Evolutionary conservation across 2,329 filamentous ascomycete genomes (phyloP).

Genomic region (Xylariaceae sp.): DNA sequence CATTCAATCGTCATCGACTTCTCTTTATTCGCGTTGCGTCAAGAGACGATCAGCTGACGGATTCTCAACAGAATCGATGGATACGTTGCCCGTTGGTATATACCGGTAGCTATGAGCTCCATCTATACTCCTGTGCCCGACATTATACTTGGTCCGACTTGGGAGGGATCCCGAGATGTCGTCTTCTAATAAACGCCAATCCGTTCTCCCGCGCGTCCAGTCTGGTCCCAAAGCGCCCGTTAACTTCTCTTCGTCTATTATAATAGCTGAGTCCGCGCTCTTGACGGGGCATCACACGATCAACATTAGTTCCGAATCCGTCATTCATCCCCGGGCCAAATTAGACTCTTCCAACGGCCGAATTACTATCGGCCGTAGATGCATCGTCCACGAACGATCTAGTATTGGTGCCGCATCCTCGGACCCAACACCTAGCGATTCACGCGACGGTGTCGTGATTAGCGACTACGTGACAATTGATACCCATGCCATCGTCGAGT

Average conservation of each 20-base stretch:
- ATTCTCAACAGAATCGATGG: neutral
- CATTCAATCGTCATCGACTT: too few species aligned
- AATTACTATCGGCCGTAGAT: constrained; percentile 78
- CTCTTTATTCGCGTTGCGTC: neutral
- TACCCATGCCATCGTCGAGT: constrained; percentile 61
- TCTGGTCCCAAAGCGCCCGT: constrained; percentile 63
- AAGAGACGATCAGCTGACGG: neutral
- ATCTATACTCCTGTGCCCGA: neutral
- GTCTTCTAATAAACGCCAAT: constrained; percentile 58
- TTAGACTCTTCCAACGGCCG: constrained; percentile 79
- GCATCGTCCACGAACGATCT: constrained; percentile 75
- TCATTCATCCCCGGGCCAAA: constrained; percentile 84
- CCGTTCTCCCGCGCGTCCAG: constrained; percentile 56
- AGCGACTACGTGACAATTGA: constrained; percentile 66
- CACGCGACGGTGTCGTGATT: constrained; percentile 55
- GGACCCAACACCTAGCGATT: constrained; percentile 35
- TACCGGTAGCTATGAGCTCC: constrained; percentile 16
- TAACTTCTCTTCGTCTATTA: constrained; percentile 61
- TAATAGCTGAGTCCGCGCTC: constrained; percentile 64
- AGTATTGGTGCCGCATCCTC: constrained; percentile 52
- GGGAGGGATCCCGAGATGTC: constrained; percentile 41
- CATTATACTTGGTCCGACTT: neutral
- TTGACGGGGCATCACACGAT: constrained; percentile 76
- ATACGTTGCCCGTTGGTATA: neutral
- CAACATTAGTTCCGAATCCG: constrained; percentile 73